phyloP scores from a whole-genome alignment of 345 rosid species.

The Anacardium occidentale region DNA sequence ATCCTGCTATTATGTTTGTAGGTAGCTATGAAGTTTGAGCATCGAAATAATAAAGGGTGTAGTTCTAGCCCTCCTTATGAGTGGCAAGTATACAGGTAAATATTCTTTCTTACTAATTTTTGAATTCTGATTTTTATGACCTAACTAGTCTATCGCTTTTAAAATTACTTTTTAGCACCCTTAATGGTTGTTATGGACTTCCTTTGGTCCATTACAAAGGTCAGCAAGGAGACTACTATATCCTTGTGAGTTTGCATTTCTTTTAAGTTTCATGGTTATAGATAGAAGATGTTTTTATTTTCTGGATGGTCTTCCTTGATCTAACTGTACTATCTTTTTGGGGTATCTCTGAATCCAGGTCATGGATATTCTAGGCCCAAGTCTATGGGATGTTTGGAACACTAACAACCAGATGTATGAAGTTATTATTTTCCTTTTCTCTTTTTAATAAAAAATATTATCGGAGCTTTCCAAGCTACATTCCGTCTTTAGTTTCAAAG shows the following conservation, averaged over 20 bases:
- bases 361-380: slow-evolving; percentile 62
- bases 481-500: slow-evolving; percentile 14
- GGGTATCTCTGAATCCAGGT: slow-evolving; percentile 30
- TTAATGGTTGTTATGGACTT: slow-evolving; percentile 51
- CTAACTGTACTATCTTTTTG: background rate
- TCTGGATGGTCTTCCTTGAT: background rate
- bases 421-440: slow-evolving; percentile 20
- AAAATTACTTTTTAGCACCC: slow-evolving; percentile 30
- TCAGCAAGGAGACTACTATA: slow-evolving; percentile 56
- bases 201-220: slow-evolving; percentile 55
- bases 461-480: background rate
- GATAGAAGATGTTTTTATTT: background rate
- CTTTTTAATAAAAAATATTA: background rate
- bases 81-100: slow-evolving; percentile 68
- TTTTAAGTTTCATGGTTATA: background rate
- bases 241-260: slow-evolving; percentile 38
- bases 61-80: slow-evolving; percentile 63
- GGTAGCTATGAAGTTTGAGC: slow-evolving; percentile 77
- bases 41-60: slow-evolving; percentile 61
- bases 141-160: slow-evolving; percentile 21
- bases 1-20: slow-evolving; percentile 19
- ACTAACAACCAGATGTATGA: slow-evolving; percentile 40
- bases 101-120: slow-evolving; percentile 6
- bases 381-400: slow-evolving; percentile 62
- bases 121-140: slow-evolving; percentile 8